Conservation (phyloP, 2,329 filamentous ascomycete species). For the Penicillium sp. region DNA sequence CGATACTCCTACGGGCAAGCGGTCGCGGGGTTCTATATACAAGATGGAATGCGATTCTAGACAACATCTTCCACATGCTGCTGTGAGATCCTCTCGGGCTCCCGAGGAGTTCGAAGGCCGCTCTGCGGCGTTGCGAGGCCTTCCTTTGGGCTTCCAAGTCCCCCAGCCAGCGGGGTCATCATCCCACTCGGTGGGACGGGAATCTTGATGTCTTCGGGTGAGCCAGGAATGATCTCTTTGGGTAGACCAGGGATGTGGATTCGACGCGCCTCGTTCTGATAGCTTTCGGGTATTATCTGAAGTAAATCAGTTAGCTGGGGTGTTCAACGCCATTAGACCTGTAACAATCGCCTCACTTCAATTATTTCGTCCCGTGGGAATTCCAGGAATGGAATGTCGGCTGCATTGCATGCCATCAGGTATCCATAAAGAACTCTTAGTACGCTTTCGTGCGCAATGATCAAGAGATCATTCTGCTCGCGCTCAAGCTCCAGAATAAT, state of each 20-base stretch:
- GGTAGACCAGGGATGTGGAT: conserved; percentile 70
- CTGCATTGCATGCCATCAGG: conserved; percentile 94
- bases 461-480: conserved; percentile 93
- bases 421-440: conserved; percentile 93
- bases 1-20: too few relatives aligned
- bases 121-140: conserved; percentile 37
- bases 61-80: conserved; percentile 41
- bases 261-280: conserved; percentile 89
- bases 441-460: conserved; percentile 97
- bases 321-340: too few relatives aligned
- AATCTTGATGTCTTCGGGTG: conserved; percentile 72
- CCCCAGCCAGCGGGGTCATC: conserved; percentile 39
- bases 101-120: conserved; percentile 29
- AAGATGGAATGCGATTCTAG: too few relatives aligned
- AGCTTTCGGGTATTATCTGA: conserved; percentile 92
- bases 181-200: conserved; percentile 56
- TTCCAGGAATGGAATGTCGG: conserved; percentile 82
- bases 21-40: too few relatives aligned
- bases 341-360: too few relatives aligned
- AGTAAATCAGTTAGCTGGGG: too few relatives aligned
- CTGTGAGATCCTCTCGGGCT: conserved; percentile 38
- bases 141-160: conserved; percentile 36
- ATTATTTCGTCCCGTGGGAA: conserved; percentile 97
- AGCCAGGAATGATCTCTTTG: conserved; percentile 60
- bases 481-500: conserved; percentile 96